A percentile compares a stretch with the other conserved stretches of the same genome.
These are phyloP conservation scores for Xylariaceae sp. DNA, from an alignment of 2,329 filamentous ascomycete species.

Conservation along the genomic window DNA sequence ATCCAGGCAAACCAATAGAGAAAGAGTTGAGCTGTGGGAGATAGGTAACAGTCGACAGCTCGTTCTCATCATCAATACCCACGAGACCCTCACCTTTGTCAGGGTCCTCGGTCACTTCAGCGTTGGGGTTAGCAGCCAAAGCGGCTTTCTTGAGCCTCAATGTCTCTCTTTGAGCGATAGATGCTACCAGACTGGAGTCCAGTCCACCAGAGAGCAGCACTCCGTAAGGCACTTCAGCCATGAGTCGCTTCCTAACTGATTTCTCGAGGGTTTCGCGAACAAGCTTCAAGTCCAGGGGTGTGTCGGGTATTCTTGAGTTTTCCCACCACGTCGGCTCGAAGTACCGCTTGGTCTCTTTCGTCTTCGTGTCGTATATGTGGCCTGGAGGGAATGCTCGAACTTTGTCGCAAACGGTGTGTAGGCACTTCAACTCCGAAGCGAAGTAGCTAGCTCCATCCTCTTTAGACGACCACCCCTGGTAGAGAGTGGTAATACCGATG, in stretches of 20 bases:
- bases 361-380: constrained; percentile 93
- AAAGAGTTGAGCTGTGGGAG: constrained; percentile 97
- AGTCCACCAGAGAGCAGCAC: constrained; percentile 92
- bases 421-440: constrained; percentile 91
- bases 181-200: constrained; percentile 90
- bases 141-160: constrained; percentile 67
- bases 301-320: constrained; percentile 69
- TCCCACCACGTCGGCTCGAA: constrained; percentile 94
- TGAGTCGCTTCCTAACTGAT: constrained; percentile 90
- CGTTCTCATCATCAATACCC: constrained; percentile 89
- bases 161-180: constrained; percentile 93
- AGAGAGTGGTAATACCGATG: constrained; percentile 95
- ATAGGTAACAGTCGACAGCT: constrained; percentile 83
- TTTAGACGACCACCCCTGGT: constrained; percentile 84
- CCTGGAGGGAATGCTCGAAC: constrained; percentile 92
- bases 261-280: constrained; percentile 81
- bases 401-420: constrained; percentile 91
- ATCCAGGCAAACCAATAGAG: constrained; percentile 91
- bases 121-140: constrained; percentile 43
- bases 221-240: constrained; percentile 98
- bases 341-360: constrained; percentile 79
- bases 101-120: constrained; percentile 44
- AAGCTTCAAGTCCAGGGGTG: constrained; percentile 76
- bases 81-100: constrained; percentile 71
- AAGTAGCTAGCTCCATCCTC: constrained; percentile 88